Conservation (phyloP, 2,329 filamentous ascomycete genomes). For the Pestalotiopsis fici region DNA sequence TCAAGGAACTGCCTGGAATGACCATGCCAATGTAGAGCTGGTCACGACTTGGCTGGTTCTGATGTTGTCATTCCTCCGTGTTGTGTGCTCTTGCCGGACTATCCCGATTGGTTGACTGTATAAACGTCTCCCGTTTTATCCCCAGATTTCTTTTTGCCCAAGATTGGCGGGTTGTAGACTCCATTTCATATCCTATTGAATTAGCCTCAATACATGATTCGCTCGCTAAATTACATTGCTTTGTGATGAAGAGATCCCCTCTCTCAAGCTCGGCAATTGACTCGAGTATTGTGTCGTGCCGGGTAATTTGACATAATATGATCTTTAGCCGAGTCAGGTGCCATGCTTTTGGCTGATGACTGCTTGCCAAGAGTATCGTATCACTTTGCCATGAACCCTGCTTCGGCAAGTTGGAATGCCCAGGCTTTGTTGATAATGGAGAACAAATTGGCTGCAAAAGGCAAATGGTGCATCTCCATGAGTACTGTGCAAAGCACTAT, state of each 20-base stretch:
- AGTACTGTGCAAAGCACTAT: no score
- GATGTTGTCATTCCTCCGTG: no score
- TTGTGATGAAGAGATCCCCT: not conserved
- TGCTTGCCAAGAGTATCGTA: no score
- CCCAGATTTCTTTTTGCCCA: not conserved
- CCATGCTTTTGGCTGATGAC: no score
- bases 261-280: not conserved
- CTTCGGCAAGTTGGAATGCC: no score
- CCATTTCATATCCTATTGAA: constrained; percentile 12
- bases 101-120: not conserved
- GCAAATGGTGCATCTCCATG: no score
- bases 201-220: constrained; percentile 6
- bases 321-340: not conserved
- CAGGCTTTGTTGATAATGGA: no score
- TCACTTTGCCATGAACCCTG: no score
- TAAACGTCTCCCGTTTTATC: not conserved
- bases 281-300: not conserved
- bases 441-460: no score
- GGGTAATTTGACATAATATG: not conserved
- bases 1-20: constrained; percentile 1
- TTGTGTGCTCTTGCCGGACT: not conserved
- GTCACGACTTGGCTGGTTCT: not conserved
- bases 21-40: not conserved
- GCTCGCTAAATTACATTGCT: constrained; percentile 14
- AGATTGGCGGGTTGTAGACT: constrained; percentile 21